Conservation (phyloP, 306 rosid genomes). For the Heteromeles arbutifolia region DNA sequence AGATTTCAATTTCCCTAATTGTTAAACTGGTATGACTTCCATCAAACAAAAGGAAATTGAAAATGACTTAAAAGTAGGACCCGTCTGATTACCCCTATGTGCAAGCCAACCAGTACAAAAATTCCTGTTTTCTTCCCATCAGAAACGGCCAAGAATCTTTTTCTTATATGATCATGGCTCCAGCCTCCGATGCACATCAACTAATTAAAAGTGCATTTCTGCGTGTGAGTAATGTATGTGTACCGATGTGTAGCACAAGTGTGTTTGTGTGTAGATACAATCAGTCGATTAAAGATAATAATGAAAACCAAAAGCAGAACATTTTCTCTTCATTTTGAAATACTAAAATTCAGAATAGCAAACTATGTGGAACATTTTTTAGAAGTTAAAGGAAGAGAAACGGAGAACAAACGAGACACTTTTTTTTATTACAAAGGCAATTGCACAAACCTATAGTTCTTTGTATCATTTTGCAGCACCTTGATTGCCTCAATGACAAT, state of each 20-base stretch:
- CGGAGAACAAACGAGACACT: neutral
- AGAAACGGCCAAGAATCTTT: neutral
- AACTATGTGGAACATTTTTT: neutral
- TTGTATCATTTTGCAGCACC: conserved; percentile 68
- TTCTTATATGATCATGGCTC: neutral
- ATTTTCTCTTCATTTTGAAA: neutral
- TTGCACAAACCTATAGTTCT: conserved; percentile 62
- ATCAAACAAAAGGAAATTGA: neutral
- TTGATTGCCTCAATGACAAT: conserved; percentile 96
- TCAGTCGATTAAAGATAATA: neutral
- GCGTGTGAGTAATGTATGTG: neutral
- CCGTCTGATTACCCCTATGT: neutral
- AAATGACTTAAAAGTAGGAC: neutral
- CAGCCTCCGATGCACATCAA: neutral
- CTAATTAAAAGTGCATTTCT: neutral
- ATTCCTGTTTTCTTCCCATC: neutral
- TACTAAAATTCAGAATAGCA: neutral
- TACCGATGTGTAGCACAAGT: neutral
- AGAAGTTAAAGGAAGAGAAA: neutral
- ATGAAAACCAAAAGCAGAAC: neutral
- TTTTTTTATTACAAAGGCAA: conserved; percentile 1
- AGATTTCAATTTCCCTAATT: neutral
- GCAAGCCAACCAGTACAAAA: neutral
- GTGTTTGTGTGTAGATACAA: neutral
- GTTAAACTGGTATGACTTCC: neutral